These are phyloP conservation scores for Monilinia polystroma DNA, from an alignment of 2,329 filamentous ascomycete species.

Conservation along the genomic window DNA sequence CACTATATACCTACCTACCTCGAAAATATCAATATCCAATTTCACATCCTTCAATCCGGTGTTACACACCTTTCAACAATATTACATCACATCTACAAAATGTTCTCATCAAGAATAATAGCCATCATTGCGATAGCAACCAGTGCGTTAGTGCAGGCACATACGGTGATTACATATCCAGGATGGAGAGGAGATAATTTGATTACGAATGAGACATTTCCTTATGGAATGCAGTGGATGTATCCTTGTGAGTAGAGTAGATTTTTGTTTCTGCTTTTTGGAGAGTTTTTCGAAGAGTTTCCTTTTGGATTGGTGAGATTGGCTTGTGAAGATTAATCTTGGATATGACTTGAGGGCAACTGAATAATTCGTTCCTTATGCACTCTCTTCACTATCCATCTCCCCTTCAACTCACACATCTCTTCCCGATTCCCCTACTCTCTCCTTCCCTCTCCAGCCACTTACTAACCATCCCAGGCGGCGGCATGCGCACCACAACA, in stretches of 20 bases:
- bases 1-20: background rate
- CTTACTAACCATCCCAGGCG: conserved; percentile 56
- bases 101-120: conserved; percentile 14
- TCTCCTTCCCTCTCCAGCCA: background rate
- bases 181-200: conserved; percentile 45
- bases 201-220: conserved; percentile 41
- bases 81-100: background rate
- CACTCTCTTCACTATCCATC: background rate
- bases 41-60: background rate
- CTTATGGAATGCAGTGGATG: conserved; percentile 43
- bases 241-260: conserved; percentile 43
- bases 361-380: background rate
- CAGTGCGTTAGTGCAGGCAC: conserved; percentile 41
- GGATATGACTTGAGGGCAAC: background rate
- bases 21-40: background rate
- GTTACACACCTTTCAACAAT: background rate
- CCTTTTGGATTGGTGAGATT: background rate
- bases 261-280: background rate
- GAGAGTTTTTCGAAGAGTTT: too few species aligned
- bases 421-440: background rate
- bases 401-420: background rate
- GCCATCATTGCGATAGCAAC: conserved; percentile 11
- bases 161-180: conserved; percentile 44
- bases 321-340: background rate
- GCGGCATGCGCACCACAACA: conserved; percentile 70